Base-by-base conservation (phyloP, 305 asterid genomes). In the Fraxinus ornus region DNA sequence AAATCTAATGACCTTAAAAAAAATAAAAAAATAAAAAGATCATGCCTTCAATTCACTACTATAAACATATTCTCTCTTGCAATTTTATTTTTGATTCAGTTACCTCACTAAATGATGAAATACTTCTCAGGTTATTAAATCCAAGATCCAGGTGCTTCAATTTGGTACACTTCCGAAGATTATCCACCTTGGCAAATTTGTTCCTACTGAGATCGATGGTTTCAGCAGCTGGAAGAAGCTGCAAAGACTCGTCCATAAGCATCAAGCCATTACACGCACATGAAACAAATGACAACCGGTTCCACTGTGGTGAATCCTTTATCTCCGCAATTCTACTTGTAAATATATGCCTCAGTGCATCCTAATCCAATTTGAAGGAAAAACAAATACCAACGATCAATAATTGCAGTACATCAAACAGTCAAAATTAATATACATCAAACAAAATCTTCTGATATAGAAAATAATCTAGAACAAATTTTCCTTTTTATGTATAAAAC, bases 181-280 rank as follows among this genome's bases (percentile, higher is more conserved):
- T 94, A 91, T 95, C 97, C 79, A 91, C 97, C 87, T 92, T 95
- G 30, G 99, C 80, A 86, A 94, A 92, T 91, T 90, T 94, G 90
- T 95, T 95, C 86, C 98, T 88, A 81, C 99, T 94, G 82, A 95
- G 87, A 89, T 95, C 99, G 86, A 95, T 98, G 78, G 94, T 92
- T 81, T 95, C 99, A 85, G 93, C 89, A 64, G 86, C 90, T 62
- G 99, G 98, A 84, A 95, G 97, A 83, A 95, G 97, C 86, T 91
- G 99, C 91, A 95, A 88, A 32, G 99, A 93, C 88, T 95, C 99
- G 36, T 95, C 98, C 98, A 95, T 95, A 85, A 95, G 97, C 84
- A 94, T 85, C 85, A 95, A 88, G 85, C 89, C 88, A 84, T 95
- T 95, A 78, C 90, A 90, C 21, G 99, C 97, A 71, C 99, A 95